Evolutionary conservation across 495 filamentous ascomycete genomes (phyloP).

Genomic region (Trichoderma orchidacearum): DNA sequence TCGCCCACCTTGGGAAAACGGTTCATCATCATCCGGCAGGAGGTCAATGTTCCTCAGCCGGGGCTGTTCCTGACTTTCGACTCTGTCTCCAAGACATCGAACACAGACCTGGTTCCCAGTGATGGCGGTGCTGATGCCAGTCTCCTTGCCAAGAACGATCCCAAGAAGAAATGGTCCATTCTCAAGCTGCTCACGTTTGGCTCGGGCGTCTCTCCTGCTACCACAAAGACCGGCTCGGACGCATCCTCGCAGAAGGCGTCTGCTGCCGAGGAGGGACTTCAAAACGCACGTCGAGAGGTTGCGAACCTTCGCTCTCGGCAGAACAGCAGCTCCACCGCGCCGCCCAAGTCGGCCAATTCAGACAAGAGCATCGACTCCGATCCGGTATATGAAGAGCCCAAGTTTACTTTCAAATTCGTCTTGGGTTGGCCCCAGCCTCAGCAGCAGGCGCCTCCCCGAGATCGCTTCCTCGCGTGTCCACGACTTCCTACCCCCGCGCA

Average conservation of each 20-base stretch:
- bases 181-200: constrained; percentile 52
- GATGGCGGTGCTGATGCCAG: constrained; percentile 4
- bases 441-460: constrained; percentile 14
- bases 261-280: constrained; percentile 26
- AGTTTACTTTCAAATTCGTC: constrained; percentile 32
- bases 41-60: constrained; percentile 46
- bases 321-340: constrained; percentile 7
- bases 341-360: constrained; percentile 18
- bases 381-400: constrained; percentile 25
- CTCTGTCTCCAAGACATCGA: constrained; percentile 13
- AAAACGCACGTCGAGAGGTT: constrained; percentile 27
- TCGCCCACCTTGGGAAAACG: constrained; percentile 82
- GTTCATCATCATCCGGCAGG: constrained; percentile 84
- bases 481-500: constrained; percentile 64
- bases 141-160: constrained; percentile 5
- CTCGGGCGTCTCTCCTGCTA: neutral
- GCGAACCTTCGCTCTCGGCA: constrained; percentile 18
- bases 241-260: neutral
- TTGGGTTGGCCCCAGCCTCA: constrained; percentile 15
- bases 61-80: constrained; percentile 27
- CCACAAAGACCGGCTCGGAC: neutral
- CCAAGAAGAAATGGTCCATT: constrained; percentile 56
- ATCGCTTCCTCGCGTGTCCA: constrained; percentile 48
- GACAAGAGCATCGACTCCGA: constrained; percentile 7
- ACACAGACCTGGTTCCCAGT: neutral